A percentile compares a stretch with the other conserved stretches of the same genome.
These are phyloP conservation scores for Xylariomycetidae sp. DNA, from an alignment of 2,329 filamentous ascomycete genomes.

Conservation along the genomic window DNA sequence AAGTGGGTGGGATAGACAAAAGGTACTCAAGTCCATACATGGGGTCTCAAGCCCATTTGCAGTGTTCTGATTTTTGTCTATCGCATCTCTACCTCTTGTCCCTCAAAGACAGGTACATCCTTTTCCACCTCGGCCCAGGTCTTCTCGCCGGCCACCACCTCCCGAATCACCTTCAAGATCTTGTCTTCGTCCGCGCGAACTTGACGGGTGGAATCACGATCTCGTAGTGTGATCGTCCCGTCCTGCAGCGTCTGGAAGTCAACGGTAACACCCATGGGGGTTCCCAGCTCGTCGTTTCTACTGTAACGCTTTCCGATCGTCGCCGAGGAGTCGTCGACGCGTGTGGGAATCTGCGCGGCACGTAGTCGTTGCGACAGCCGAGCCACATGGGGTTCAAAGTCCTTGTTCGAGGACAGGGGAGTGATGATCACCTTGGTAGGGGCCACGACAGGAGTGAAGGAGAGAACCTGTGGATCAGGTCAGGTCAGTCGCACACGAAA, in stretches of 20 bases:
- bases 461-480: slow-evolving; percentile 52
- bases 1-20: too few relatives aligned
- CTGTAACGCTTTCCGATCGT: slow-evolving; percentile 93
- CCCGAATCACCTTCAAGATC: slow-evolving; percentile 64
- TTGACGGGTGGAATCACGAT: slow-evolving; percentile 86
- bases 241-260: slow-evolving; percentile 95
- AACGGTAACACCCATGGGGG: slow-evolving; percentile 86
- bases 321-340: slow-evolving; percentile 83
- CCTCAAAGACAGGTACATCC: slow-evolving; percentile 78
- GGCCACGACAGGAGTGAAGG: slow-evolving; percentile 70
- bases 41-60: too few relatives aligned
- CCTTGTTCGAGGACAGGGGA: slow-evolving; percentile 73
- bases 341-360: slow-evolving; percentile 70
- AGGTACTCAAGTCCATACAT: too few relatives aligned
- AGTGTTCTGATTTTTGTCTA: too few relatives aligned
- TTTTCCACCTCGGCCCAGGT: slow-evolving; percentile 63
- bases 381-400: slow-evolving; percentile 73
- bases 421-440: slow-evolving; percentile 93
- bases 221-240: slow-evolving; percentile 76
- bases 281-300: slow-evolving; percentile 93
- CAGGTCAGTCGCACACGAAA: not conserved
- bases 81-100: slow-evolving; percentile 65
- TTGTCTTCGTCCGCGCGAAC: slow-evolving; percentile 77
- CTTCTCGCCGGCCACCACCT: slow-evolving; percentile 44
- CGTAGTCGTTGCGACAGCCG: slow-evolving; percentile 72